Evolutionary conservation across 2,329 filamentous ascomycete species (phyloP).

Genomic region (Raffaelea ambrosiae): DNA sequence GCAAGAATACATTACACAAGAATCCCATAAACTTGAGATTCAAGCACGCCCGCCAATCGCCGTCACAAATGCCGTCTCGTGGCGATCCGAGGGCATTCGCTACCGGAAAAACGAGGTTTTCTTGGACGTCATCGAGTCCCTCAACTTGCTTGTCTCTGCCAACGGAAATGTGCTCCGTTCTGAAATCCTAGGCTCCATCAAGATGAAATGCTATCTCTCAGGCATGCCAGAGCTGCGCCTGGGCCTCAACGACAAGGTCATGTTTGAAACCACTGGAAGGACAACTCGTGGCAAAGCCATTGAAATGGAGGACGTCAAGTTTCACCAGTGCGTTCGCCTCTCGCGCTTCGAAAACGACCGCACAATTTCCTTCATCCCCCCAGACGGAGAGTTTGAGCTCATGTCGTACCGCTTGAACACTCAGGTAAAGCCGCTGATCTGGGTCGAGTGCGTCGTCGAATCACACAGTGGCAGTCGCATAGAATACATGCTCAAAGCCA

Average conservation of each 20-base stretch:
- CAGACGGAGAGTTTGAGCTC: constrained; percentile 96
- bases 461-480: constrained; percentile 91
- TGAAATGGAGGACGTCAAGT: constrained; percentile 99
- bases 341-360: constrained; percentile 97
- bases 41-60: constrained; percentile 94
- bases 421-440: constrained; percentile 95
- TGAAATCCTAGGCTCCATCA: constrained; percentile 93
- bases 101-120: constrained; percentile 99
- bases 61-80: constrained; percentile 95
- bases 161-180: constrained; percentile 93
- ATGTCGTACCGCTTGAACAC: constrained; percentile 99
- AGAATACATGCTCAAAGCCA: constrained; percentile 98
- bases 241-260: constrained; percentile 96
- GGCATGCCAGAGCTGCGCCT: constrained; percentile 95
- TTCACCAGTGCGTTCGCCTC: constrained; percentile 94
- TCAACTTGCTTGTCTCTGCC: constrained; percentile 89
- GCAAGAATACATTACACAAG: constrained; percentile 98
- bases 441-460: constrained; percentile 97
- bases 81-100: constrained; percentile 94
- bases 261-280: constrained; percentile 96
- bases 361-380: constrained; percentile 97
- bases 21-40: constrained; percentile 96
- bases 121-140: constrained; percentile 90
- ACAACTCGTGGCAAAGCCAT: constrained; percentile 93
- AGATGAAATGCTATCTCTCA: constrained; percentile 99